phyloP scores from a whole-genome alignment of 2,329 filamentous ascomycete genomes.

The Sporothrix variecibatus region DNA sequence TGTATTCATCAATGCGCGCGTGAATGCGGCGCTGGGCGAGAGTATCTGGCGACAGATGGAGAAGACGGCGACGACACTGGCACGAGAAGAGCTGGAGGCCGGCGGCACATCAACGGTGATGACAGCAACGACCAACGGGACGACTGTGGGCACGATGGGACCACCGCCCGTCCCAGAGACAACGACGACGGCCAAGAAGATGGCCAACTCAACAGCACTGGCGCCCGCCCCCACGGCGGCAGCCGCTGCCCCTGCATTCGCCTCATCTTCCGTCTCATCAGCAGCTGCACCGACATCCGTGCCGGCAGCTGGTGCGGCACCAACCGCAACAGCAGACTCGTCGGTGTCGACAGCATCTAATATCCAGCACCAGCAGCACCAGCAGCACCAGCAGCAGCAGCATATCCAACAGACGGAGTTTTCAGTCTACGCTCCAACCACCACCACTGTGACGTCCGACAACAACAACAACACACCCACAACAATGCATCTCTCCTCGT shows the following conservation, averaged over 20 bases:
- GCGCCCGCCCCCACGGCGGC: background rate
- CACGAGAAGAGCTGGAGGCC: conserved; percentile 29
- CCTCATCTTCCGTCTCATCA: background rate
- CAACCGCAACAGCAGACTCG: background rate
- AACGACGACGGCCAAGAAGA: background rate
- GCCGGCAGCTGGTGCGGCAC: background rate
- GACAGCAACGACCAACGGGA: background rate
- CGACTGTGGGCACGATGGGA: background rate
- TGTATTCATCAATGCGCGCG: conserved; percentile 59
- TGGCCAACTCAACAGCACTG: background rate
- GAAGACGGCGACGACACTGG: conserved; percentile 50
- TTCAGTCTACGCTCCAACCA: background rate
- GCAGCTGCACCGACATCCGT: background rate
- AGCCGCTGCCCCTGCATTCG: background rate
- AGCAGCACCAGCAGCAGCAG: background rate
- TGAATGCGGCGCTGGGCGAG: conserved; percentile 58
- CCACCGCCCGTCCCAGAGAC: background rate
- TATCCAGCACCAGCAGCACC: background rate
- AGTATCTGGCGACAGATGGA: conserved; percentile 59
- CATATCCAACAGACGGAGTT: background rate
- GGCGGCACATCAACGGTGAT: background rate
- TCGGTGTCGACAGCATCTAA: background rate
- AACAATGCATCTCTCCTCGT: background rate
- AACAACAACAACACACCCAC: too few relatives aligned
- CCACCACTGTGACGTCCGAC: too few relatives aligned